Base-by-base conservation (phyloP, 345 rosid genomes). In the Passiflora organensis region DNA sequence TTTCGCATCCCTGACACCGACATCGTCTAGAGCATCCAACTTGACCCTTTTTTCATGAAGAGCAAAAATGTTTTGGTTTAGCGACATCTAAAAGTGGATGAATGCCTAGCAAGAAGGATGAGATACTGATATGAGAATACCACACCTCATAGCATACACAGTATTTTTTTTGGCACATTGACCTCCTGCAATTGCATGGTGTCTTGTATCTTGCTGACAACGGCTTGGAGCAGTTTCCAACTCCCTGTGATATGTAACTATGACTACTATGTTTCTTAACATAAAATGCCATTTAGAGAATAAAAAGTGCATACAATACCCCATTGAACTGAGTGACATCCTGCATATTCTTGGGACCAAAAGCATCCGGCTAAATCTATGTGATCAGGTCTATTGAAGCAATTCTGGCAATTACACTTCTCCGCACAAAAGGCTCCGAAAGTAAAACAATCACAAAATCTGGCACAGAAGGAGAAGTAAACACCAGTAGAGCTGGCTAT, bases 101-200 rank as follows among this genome's bases (percentile, higher is more conserved):
- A 36, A 9, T 12, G 17, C 13, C 10, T 10, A 20, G 38, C 23
- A 23, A 38, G 6, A 36, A 13, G 12, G 20, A 21, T 48, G n/a
- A 44, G 46, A 39, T 20, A 51, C n/a, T 41, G 19, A 44, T 32
- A 14, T 34, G 13, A 22, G 50, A 51, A 51, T 17, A 52, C 21
- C 11, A 32, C 23, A 84, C 87, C 85, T 82, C 85, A 65, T 67
- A 84, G 72, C 87, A 84, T 82, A 82, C 91, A 69, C 84, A 82
- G 51, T 84, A 84, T 58, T 78, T 82, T 64, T 84, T 80, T 46
- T 67, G 72, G 53, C 87, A 82, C 84, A 67, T 78, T 1, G 85
- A 84, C 76, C 46, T 84, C 62, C 80, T 84, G 79, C 91, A 84
- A 52, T 80, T 80, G 76, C 85, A 84, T 44, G 85, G 83, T 64